These are phyloP conservation scores for Dactylorhiza incarnata DNA, from an alignment of 106 monocot species.

Conservation along the genomic window DNA sequence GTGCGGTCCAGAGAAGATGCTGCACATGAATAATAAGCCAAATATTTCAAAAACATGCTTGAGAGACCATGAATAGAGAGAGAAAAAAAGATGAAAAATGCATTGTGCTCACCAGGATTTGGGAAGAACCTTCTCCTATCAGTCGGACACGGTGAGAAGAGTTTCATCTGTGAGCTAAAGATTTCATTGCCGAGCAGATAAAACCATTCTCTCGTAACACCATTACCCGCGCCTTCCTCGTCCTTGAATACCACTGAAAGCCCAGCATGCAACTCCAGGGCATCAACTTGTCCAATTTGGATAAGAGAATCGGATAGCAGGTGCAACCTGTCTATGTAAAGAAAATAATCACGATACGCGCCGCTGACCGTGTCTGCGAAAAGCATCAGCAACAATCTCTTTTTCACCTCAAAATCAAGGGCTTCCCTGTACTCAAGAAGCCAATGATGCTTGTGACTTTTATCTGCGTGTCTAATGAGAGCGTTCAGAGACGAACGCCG, in stretches of 20 bases:
- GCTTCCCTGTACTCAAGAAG: constrained; percentile 52
- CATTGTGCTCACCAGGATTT: constrained; percentile 49
- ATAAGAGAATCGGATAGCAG: constrained; percentile 66
- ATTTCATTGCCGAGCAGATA: constrained; percentile 56
- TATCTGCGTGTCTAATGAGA: constrained; percentile 38
- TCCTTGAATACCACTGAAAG: constrained; percentile 89
- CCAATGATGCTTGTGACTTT: constrained; percentile 40
- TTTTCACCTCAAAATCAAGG: constrained; percentile 48
- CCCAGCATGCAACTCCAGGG: constrained; percentile 36
- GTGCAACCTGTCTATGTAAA: constrained; percentile 69
- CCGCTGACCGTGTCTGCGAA: constrained; percentile 58
- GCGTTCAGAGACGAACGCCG: constrained; percentile 38
- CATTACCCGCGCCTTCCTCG: constrained; percentile 82
- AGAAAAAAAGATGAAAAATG: no score
- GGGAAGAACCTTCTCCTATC: constrained; percentile 66
- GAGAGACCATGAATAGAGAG: no score
- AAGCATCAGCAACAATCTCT: constrained; percentile 62
- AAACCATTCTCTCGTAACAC: constrained; percentile 89
- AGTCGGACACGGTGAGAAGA: constrained; percentile 50
- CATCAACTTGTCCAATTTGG: constrained; percentile 46
- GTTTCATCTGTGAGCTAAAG: constrained; percentile 55
- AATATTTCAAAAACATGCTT: no score
- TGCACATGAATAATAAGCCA: no score
- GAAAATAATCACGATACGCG: constrained; percentile 51
- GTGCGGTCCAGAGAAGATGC: no score